A percentile compares a stretch with the other conserved stretches of the same genome.
Conservation (phyloP, 2,329 filamentous ascomycete species). For the Cladophialophora yegresii region DNA sequence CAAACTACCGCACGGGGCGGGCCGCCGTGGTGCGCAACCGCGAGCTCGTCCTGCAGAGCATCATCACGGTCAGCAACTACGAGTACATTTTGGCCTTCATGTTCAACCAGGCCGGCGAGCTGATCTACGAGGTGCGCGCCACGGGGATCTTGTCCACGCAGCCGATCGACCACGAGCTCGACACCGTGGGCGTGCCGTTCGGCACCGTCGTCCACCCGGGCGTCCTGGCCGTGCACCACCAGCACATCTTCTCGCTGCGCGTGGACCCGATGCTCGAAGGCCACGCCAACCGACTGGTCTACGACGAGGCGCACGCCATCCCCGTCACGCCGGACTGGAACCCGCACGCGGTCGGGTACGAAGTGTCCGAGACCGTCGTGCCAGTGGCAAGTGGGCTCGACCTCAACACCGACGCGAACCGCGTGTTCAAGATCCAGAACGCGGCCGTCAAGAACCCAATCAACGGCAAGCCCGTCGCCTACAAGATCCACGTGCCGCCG, state of each 20-base stretch:
- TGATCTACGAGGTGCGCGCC: constrained; percentile 68
- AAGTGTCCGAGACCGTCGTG: constrained; percentile 52
- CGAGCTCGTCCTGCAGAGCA: constrained; percentile 68
- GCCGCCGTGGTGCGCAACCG: constrained; percentile 65
- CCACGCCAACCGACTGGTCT: constrained; percentile 56
- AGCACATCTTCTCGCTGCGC: constrained; percentile 73
- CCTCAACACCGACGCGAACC: constrained; percentile 51
- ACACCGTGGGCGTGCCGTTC: constrained; percentile 64
- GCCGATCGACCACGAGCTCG: constrained; percentile 59
- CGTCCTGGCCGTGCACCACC: constrained; percentile 69
- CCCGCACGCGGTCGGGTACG: constrained; percentile 56
- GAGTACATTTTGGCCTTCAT: constrained; percentile 73
- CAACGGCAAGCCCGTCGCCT: constrained; percentile 57
- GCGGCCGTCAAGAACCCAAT: constrained; percentile 54
- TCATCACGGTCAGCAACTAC: constrained; percentile 72
- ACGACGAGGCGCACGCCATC: constrained; percentile 63
- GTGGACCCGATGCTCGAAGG: constrained; percentile 61
- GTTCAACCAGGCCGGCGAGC: constrained; percentile 69
- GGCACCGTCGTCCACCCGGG: constrained; percentile 70
- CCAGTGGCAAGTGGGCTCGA: constrained; percentile 52
- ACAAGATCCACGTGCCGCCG: constrained; percentile 58
- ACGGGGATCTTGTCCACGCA: constrained; percentile 69
- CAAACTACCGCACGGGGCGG: constrained; percentile 67
- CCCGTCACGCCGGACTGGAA: constrained; percentile 56
- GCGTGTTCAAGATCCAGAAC: constrained; percentile 63